Conservation (phyloP, 2,329 filamentous ascomycete genomes). For the Trichoderma gracile region DNA sequence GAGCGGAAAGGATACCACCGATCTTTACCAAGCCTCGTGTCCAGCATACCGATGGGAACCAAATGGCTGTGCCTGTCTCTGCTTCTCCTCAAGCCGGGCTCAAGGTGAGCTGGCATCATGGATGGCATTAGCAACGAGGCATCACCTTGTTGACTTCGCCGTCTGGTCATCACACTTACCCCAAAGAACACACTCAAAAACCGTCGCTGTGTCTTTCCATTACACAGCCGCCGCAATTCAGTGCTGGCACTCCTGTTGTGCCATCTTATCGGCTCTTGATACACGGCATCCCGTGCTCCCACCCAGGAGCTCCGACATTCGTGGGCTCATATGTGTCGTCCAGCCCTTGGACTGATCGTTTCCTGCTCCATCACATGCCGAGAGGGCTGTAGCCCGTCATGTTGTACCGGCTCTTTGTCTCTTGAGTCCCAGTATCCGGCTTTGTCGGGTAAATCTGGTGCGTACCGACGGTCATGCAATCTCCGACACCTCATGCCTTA, state of each 20-base stretch:
- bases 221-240: neutral
- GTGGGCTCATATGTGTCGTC: neutral
- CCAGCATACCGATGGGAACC: too few species aligned
- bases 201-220: neutral
- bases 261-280: slow-evolving; percentile 2
- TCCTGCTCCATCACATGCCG: neutral
- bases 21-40: neutral
- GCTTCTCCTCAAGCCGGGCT: too few species aligned
- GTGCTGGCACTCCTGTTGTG: neutral
- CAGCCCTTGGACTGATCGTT: neutral
- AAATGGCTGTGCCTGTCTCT: too few species aligned
- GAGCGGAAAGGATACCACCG: neutral
- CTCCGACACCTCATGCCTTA: neutral
- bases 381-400: neutral
- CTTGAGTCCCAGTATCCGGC: neutral
- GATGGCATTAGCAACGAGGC: neutral
- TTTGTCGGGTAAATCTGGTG: neutral
- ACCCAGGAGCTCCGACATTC: neutral
- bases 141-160: neutral
- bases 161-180: neutral
- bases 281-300: slow-evolving; percentile 10
- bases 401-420: neutral
- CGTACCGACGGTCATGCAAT: too few species aligned
- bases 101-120: neutral
- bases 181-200: neutral